Evolutionary conservation across 306 rosid genomes (phyloP), one percentile per base, ranked within the genome.

Genomic region (Medicago ruthenica): DNA sequence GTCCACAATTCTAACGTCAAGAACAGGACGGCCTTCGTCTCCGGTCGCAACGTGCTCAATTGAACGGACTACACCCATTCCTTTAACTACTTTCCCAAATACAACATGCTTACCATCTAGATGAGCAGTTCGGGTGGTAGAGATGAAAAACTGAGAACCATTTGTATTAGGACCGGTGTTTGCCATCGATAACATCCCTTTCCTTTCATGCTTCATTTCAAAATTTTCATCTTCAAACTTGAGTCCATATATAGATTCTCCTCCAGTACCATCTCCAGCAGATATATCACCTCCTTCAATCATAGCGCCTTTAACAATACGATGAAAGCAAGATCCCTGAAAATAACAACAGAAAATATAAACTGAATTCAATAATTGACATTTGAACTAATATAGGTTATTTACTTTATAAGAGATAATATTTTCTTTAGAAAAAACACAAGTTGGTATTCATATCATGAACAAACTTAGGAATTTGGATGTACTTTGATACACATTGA

Each of bases 171-270:
- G 95, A 75, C 96, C 95, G 66, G 97, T 50, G 71, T 94, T 91
- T 13, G 95, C 96, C 98, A 94, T 90, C 21, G 98, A 94, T 65
- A 94, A 57, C 92, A 94, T 92, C 79, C 98, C 98, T 82, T 91
- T 91, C 85, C 98, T 86, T 80, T 91, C 97, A 81, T 94, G 98
- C 83, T 94, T 94, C 84, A 85, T 13, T 78, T 91, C 95, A 67
- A 91, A 87, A 83, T 87, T 94, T 79, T 94, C 98, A 53, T 91
- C 97, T 55, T 88, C 97, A 61, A 94, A 91, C 82, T 87, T 88
- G 80, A 81, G 41, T 34, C 98, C 98, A 53, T 91, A 94, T 13
- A 92, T 92, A 45, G 96, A 91, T 73, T 92, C 97, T 76, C 98
- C 98, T 24, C 96, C 96, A 9, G 96, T 88, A 18, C 96, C 98